A percentile compares a stretch with the other conserved stretches of the same genome.
phyloP scores from a whole-genome alignment of 306 rosid genomes.

The barrel medic (Medicago truncatula) region MtrunA17r5.0-ANR NC_053045.1:47943001-47943500 shows the following conservation, averaged over 20 bases:
- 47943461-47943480: no score
- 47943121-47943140: no score
- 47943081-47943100: no score
- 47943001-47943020: no score
- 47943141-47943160: no score
- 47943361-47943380: slow-evolving; percentile 73
- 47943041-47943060: no score
- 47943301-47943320: slow-evolving; percentile 72
- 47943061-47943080: no score
- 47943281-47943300: slow-evolving; percentile 77
- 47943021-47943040: no score
- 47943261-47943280: slow-evolving; percentile 86
- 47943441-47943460: no score
- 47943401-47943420: slow-evolving; percentile 49
- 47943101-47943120: no score
- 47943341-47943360: slow-evolving; percentile 78
- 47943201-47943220: slow-evolving; percentile 67
- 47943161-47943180: neutral
- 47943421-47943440: slow-evolving; percentile 13
- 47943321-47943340: slow-evolving; percentile 73
- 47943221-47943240: slow-evolving; percentile 64
- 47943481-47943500: no score
- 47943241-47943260: slow-evolving; percentile 89
- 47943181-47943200: neutral
- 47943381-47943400: slow-evolving; percentile 67